Base-by-base conservation (phyloP, 1,139 yeast genomes). In the Hansenula lynferdii region DNA sequence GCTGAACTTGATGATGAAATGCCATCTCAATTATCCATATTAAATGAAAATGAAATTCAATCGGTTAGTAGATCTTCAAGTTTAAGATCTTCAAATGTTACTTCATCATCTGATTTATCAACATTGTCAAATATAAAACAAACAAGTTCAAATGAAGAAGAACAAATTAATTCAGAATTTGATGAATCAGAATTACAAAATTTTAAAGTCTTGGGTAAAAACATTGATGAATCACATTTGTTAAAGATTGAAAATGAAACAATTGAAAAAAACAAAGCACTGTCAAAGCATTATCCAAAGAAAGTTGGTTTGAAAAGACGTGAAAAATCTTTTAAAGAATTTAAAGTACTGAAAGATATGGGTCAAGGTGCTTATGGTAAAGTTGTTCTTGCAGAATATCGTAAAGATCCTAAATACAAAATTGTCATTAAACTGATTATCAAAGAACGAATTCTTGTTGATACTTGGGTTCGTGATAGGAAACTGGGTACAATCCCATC, bases 361-460 rank as follows among this genome's bases (percentile, higher is more conserved):
- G 98, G 98, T 1, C 95, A 85, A 58, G 98, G 98, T 31, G 97
- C 97, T 0, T 92, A 90, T 55, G 97, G 97, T 14, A 85, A 86
- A 54, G 98, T 92, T 18, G 80, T 84, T 17, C 68, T 89, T 26
- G 96, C 89, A 9, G 75, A 75, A 54, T 85, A 84, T 53, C 75
- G 73, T 34, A 69, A 71, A 19, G 89, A 80, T 46, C 72, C 76
- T 0, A 62, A 63, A 10, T 82, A 85, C 55, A 75, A 72, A 44
- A 80, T 89, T 28, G 89, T 90, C 12, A 75, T 92, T 47, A 92
- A 92, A 60, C 80, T 95, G 51, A 92, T 92, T 35, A 85, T 86
- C 55, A 92, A 92, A 56, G 96, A 89, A 50, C 75, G 96, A 40
- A 92, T 92, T 50, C 67, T 92, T 54, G 97, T 92, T 8, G 98